Evolutionary conservation across 176 grass and related monocot genomes (phyloP).

Genomic region (Calamus simplicifolius): DNA sequence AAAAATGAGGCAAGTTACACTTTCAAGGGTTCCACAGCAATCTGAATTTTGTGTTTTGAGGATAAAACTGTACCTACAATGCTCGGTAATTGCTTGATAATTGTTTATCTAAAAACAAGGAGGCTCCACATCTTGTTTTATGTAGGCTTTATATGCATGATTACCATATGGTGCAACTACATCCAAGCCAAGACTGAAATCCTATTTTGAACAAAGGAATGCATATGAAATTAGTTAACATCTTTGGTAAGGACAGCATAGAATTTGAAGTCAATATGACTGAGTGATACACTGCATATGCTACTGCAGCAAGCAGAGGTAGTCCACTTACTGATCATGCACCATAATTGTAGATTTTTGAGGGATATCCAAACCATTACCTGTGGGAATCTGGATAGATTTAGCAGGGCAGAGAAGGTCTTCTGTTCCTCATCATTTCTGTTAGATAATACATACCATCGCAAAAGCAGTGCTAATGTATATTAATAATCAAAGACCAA

Average conservation of each 20-base stretch:
- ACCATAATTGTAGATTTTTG: background rate
- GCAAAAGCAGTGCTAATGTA: background rate
- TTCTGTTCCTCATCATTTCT: slow-evolving; percentile 67
- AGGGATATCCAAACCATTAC: slow-evolving; percentile 18
- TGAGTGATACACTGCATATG: background rate
- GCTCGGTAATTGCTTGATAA: too few species aligned
- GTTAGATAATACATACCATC: background rate
- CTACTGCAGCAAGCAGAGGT: background rate
- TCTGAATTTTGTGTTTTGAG: too few species aligned
- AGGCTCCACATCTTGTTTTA: too few species aligned
- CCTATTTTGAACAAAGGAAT: too few species aligned
- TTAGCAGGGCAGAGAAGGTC: slow-evolving; percentile 48
- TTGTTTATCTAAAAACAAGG: too few species aligned
- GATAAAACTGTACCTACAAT: too few species aligned
- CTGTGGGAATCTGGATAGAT: slow-evolving; percentile 78
- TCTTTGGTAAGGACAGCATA: background rate
- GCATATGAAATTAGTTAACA: background rate
- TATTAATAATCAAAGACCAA: background rate
- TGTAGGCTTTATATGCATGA: too few species aligned
- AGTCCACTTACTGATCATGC: too few species aligned
- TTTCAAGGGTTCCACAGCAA: too few species aligned
- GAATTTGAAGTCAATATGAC: background rate
- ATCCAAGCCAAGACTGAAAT: too few species aligned
- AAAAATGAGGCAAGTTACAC: too few species aligned
- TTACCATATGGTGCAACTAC: too few species aligned